Conservation (phyloP, 305 asterid species). For the Withania somnifera region DNA sequence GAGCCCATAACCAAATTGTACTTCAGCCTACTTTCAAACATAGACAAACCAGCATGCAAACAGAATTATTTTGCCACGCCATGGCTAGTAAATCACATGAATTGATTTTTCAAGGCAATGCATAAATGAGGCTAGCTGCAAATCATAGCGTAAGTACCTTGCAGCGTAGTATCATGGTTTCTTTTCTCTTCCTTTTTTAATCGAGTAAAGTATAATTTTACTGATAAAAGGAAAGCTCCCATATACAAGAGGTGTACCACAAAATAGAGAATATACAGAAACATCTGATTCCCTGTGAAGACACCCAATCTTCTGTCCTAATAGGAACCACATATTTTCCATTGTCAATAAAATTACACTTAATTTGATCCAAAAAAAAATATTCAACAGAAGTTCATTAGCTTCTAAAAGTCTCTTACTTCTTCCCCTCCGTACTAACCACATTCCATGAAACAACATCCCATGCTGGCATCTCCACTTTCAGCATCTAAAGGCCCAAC, state of each 20-base stretch:
- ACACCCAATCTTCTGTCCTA: background rate
- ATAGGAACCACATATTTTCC: background rate
- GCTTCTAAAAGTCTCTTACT: background rate
- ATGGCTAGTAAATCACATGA: background rate
- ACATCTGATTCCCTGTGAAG: background rate
- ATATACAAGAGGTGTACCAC: background rate
- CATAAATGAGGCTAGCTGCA: background rate
- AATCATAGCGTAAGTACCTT: background rate
- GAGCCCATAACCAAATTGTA: background rate
- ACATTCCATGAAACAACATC: background rate
- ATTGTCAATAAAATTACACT: conserved; percentile 4
- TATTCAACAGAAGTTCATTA: background rate
- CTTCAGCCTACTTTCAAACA: background rate
- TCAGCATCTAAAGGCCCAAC: background rate
- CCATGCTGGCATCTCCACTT: background rate
- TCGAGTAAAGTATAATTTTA: conserved; percentile 3
- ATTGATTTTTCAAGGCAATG: background rate
- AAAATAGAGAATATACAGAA: background rate
- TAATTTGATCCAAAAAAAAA: background rate
- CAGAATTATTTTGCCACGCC: background rate
- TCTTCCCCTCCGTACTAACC: background rate
- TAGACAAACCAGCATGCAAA: background rate
- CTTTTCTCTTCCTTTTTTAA: background rate
- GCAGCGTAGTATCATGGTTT: background rate
- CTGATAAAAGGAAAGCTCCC: background rate